Evolutionary conservation across 2,329 filamentous ascomycete species (phyloP), one percentile per base, ranked within the genome.

Genomic region (Acrodontium crateriforme): DNA sequence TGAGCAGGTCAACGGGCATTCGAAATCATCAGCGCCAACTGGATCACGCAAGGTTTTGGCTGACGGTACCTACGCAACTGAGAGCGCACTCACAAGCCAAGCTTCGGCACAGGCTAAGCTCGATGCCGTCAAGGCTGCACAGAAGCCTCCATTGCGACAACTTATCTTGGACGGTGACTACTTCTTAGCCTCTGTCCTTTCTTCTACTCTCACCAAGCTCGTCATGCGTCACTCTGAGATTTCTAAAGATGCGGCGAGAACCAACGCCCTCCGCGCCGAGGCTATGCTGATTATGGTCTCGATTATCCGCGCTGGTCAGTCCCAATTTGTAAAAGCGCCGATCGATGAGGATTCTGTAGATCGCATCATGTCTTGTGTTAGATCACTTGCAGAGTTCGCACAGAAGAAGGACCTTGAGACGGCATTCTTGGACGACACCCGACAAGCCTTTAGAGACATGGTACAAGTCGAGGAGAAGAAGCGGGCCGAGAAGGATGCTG

Each of bases 221-320:
- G 89, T 98, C 27, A 93, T 98, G 84, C 80, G 89, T 29, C 84
- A 95, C 54, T 79, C 83, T 2, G 85, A 95, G 51, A 85, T 95
- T 35, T 94, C 87, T 2, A 64, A 78, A 14, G 87, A 94, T 45
- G 59, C 67, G 23, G 80, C 81, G 23, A 78, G 89, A 20, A 95
- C 87, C 16, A 98, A 98, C 46, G 85, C 87, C 16, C 69, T 98
- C 15, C 78, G 83, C 27, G 89, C 89, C 3, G 89, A 98, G 57
- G 89, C 89, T 24, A 98, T 98, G 89, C 69, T 98, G 29, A 95
- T 98, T 52, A 93, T 95, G 85, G 93, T 98, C 45, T 95, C 89
- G 4, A 91, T 98, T 42, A 83, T 98, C 41, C 84, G 89, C 27
- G 89, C 94, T 35, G 89, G 89, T 21, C 89, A 98, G 58, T 95